Conservation (phyloP, 1,284 basidiomycete genomes). For the Moesziomyces sp. region DNA sequence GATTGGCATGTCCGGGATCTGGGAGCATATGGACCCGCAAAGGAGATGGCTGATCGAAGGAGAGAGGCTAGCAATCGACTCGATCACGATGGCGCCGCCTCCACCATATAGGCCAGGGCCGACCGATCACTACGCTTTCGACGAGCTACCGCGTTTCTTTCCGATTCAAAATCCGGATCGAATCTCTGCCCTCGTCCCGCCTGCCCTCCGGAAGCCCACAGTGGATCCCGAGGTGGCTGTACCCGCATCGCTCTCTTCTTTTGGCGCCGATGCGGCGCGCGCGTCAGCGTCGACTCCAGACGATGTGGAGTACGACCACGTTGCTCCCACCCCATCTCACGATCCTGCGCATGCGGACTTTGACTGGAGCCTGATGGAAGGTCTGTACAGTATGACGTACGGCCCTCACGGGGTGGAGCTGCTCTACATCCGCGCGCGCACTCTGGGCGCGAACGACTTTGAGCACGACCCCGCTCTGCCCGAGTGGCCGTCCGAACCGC, state of each 20-base stretch:
- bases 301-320: slow-evolving; percentile 16
- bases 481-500: slow-evolving; percentile 47
- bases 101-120: slow-evolving; percentile 51
- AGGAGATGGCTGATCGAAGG: slow-evolving; percentile 36
- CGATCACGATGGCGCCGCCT: slow-evolving; percentile 43
- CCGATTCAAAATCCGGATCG: slow-evolving; percentile 16
- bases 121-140: slow-evolving; percentile 23
- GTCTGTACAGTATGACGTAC: slow-evolving; percentile 54
- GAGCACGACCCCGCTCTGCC: slow-evolving; percentile 28
- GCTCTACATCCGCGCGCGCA: slow-evolving; percentile 49
- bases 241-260: slow-evolving; percentile 14
- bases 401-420: slow-evolving; percentile 56
- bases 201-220: neutral
- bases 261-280: neutral
- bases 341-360: slow-evolving; percentile 51
- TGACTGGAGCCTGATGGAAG: slow-evolving; percentile 49
- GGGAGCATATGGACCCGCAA: slow-evolving; percentile 16
- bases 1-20: slow-evolving; percentile 31
- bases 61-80: slow-evolving; percentile 26
- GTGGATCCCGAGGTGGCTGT: neutral
- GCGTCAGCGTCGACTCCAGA: slow-evolving; percentile 1
- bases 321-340: slow-evolving; percentile 9
- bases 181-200: slow-evolving; percentile 9
- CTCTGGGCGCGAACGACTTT: slow-evolving; percentile 51
- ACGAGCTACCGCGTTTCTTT: slow-evolving; percentile 19